These are phyloP conservation scores for Petasospora fabianii DNA, from an alignment of 1,139 yeast genomes.

Conservation along the genomic window DNA sequence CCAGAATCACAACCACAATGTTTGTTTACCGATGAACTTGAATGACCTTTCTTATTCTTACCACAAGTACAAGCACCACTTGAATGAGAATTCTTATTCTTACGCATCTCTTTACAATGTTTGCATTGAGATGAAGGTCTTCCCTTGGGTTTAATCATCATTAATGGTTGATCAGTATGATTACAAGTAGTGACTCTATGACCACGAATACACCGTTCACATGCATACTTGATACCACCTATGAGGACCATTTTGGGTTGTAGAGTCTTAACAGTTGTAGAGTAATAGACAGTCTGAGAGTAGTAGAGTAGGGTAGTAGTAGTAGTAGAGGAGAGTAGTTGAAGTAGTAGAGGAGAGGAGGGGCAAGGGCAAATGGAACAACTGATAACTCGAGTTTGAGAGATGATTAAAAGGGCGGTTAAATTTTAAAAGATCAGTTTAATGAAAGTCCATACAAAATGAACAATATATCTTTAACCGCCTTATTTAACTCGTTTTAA, in stretches of 20 bases:
- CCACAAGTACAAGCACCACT: slow-evolving; percentile 70
- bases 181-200: slow-evolving; percentile 92
- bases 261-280: too few species aligned
- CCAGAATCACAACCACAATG: slow-evolving; percentile 56
- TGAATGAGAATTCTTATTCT: slow-evolving; percentile 60
- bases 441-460: too few species aligned
- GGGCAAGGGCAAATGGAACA: too few species aligned
- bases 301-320: not conserved
- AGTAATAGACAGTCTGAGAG: too few species aligned
- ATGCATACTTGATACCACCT: slow-evolving; percentile 92
- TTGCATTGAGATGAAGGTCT: slow-evolving; percentile 90
- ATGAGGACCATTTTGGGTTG: slow-evolving; percentile 68
- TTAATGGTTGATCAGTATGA: slow-evolving; percentile 85
- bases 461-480: too few species aligned
- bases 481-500: too few species aligned
- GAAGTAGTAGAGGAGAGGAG: too few species aligned
- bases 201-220: slow-evolving; percentile 94
- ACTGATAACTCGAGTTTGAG: too few species aligned
- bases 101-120: slow-evolving; percentile 81
- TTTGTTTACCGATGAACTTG: slow-evolving; percentile 22
- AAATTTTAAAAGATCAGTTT: too few species aligned
- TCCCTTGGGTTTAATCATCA: slow-evolving; percentile 94
- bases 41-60: slow-evolving; percentile 29
- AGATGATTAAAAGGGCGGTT: too few species aligned
- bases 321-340: not conserved